Evolutionary conservation across 306 rosid genomes (phyloP).

Genomic region (Quercus rubra): DNA sequence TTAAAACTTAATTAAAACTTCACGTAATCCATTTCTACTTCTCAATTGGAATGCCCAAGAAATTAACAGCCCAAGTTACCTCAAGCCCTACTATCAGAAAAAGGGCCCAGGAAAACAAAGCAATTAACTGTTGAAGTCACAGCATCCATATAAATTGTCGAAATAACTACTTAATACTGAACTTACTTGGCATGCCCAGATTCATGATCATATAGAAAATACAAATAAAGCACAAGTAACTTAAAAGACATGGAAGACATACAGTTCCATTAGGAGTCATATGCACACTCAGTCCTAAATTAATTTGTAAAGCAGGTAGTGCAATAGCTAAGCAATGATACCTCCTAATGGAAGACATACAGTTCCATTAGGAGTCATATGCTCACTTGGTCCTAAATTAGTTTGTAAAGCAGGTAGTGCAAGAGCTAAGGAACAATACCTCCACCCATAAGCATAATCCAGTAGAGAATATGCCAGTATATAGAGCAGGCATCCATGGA

Average conservation of each 20-base stretch:
- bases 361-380: background rate
- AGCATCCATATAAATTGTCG: background rate
- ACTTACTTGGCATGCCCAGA: background rate
- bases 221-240: background rate
- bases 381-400: background rate
- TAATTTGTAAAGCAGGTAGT: background rate
- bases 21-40: too few relatives aligned
- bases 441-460: conserved; percentile 78
- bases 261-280: background rate
- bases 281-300: background rate
- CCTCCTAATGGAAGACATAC: conserved; percentile 32
- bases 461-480: conserved; percentile 71
- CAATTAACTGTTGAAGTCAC: background rate
- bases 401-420: background rate
- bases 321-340: conserved; percentile 3
- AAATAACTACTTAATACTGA: background rate
- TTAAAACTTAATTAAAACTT: too few relatives aligned
- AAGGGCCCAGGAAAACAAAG: background rate
- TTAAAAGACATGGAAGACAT: background rate
- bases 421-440: conserved; percentile 32
- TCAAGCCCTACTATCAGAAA: too few relatives aligned
- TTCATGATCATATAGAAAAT: background rate
- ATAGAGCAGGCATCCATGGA: conserved; percentile 80
- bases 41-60: too few relatives aligned
- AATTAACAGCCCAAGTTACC: too few relatives aligned